Percentiles rank a stretch among this genome's conserved stretches.
These are phyloP conservation scores for Suillus alpinus DNA, from an alignment of 768 basidiomycete species.

Conservation along the genomic window DNA sequence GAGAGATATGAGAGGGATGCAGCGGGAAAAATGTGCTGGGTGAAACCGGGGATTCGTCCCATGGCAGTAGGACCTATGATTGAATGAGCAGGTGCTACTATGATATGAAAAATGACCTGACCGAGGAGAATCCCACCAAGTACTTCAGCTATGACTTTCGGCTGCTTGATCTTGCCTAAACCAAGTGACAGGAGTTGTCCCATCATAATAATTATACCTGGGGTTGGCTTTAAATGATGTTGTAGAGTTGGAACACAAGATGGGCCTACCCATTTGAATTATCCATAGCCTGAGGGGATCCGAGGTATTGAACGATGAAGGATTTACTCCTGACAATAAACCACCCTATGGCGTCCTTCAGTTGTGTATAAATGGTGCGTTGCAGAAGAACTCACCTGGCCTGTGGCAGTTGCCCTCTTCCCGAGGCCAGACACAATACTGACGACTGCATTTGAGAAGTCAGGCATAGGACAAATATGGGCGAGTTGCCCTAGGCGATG, in stretches of 20 bases:
- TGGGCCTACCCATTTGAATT: constrained; percentile 65
- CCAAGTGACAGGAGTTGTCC: constrained; percentile 72
- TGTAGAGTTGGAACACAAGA: constrained; percentile 5
- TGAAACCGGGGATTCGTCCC: constrained; percentile 88
- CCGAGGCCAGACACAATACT: neutral
- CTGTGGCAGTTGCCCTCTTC: neutral
- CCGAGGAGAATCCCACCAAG: constrained; percentile 89
- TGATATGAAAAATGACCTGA: constrained; percentile 18
- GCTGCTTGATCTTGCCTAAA: constrained; percentile 77
- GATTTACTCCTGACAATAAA: constrained; percentile 72
- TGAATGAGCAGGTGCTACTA: constrained; percentile 38
- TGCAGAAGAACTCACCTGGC: neutral
- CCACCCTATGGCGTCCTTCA: constrained; percentile 51
- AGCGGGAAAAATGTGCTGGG: constrained; percentile 77
- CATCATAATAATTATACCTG: constrained; percentile 80
- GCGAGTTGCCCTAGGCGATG: too few species aligned
- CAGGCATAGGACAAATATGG: neutral
- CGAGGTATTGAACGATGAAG: constrained; percentile 54
- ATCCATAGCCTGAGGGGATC: constrained; percentile 81
- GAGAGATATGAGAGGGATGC: constrained; percentile 72
- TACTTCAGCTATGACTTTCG: constrained; percentile 81
- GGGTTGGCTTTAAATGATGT: neutral
- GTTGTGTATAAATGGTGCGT: neutral
- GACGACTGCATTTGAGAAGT: neutral
- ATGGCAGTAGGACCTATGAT: constrained; percentile 46